Evolutionary conservation across 805 yeast genomes (phyloP).

Genomic region (Wickerhamiella azymoides): DNA sequence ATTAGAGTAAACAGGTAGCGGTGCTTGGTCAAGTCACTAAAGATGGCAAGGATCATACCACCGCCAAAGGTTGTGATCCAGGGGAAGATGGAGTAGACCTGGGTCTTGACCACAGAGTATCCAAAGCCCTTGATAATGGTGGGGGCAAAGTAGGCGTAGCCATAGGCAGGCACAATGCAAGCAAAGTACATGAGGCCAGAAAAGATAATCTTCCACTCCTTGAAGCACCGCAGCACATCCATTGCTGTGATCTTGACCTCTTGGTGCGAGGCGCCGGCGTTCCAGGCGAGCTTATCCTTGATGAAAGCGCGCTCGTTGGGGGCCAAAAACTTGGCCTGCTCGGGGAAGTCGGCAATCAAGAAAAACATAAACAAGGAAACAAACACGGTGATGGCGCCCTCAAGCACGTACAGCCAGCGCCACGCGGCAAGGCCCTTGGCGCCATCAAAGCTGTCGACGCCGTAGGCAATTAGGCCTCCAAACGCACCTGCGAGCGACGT

Average conservation of each 20-base stretch:
- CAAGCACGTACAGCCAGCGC: conserved; percentile 44
- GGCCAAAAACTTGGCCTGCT: conserved; percentile 42
- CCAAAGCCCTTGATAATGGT: conserved; percentile 49
- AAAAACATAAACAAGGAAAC: conserved; percentile 30
- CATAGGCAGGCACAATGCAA: conserved; percentile 56
- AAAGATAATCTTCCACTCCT: conserved; percentile 44
- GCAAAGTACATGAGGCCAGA: conserved; percentile 53
- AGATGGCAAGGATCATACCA: conserved; percentile 45
- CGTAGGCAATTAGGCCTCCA: conserved; percentile 59
- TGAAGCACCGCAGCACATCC: conserved; percentile 38
- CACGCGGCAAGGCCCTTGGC: conserved; percentile 34
- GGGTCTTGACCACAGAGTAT: conserved; percentile 57
- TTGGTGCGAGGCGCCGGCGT: conserved; percentile 35
- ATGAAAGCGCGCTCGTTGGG: conserved; percentile 41
- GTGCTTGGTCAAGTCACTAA: conserved; percentile 41
- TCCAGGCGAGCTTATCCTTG: conserved; percentile 45
- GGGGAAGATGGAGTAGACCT: conserved; percentile 72
- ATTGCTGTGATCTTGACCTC: conserved; percentile 33
- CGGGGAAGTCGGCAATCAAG: conserved; percentile 58
- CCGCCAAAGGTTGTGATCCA: conserved; percentile 67
- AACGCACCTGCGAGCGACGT: conserved; percentile 70
- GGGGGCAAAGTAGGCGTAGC: conserved; percentile 63
- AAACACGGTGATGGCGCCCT: conserved; percentile 30
- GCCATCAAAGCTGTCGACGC: conserved; percentile 41
- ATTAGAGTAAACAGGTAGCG: conserved; percentile 23